A percentile compares a stretch with the other conserved stretches of the same genome.
Evolutionary conservation across 2,329 filamentous ascomycete species (phyloP).

Genomic region (Calonectria honghensis): DNA sequence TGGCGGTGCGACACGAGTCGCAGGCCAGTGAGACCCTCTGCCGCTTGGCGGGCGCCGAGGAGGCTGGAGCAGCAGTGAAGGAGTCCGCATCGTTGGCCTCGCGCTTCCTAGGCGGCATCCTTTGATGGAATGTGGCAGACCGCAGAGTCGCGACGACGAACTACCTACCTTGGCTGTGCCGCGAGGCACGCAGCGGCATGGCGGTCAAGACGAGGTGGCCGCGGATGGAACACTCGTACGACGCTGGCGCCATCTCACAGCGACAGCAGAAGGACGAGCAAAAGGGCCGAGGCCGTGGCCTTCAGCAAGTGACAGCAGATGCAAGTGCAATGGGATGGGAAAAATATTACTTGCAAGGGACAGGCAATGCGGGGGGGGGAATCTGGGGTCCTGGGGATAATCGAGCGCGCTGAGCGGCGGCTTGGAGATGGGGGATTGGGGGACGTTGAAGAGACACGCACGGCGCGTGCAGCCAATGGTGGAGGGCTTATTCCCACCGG

Average conservation of each 20-base stretch:
- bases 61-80: conserved; percentile 49
- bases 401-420: conserved; percentile 42
- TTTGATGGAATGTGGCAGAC: conserved; percentile 44
- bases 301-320: conserved; percentile 42
- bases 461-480: conserved; percentile 32
- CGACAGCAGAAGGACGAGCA: conserved; percentile 34
- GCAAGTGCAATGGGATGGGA: conserved; percentile 35
- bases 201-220: conserved; percentile 40
- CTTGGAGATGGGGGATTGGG: conserved; percentile 42
- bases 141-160: conserved; percentile 37
- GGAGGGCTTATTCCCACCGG: conserved; percentile 42
- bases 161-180: conserved; percentile 53
- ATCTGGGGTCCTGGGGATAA: conserved; percentile 51
- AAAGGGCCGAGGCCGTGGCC: conserved; percentile 41
- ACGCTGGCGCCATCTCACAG: conserved; percentile 51
- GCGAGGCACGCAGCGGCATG: conserved; percentile 52
- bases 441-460: conserved; percentile 8
- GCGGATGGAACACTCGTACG: conserved; percentile 43
- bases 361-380: conserved; percentile 55
- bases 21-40: conserved; percentile 81
- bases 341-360: conserved; percentile 40
- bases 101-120: conserved; percentile 65
- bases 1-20: conserved; percentile 79
- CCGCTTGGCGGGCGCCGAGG: conserved; percentile 67
- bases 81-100: conserved; percentile 53